These are phyloP conservation scores for Suhomyces maxii DNA, from an alignment of 1,139 yeast genomes.

Conservation along the genomic window DNA sequence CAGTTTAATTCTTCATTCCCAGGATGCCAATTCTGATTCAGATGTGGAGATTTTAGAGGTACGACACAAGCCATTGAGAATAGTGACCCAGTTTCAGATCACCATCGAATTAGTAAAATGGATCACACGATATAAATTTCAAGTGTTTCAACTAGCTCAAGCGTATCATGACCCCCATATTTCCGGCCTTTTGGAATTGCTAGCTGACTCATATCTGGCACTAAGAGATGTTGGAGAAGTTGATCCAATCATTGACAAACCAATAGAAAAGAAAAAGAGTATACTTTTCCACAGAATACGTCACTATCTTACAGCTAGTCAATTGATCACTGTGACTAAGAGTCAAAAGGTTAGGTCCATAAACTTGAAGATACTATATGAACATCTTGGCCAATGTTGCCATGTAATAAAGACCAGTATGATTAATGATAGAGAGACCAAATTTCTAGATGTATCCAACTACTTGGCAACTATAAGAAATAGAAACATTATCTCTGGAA, in stretches of 20 bases:
- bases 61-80: constrained; percentile 15
- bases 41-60: constrained; percentile 18
- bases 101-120: constrained; percentile 31
- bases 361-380: constrained; percentile 16
- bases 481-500: constrained; percentile 15
- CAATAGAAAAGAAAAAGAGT: constrained; percentile 4
- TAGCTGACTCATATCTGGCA: constrained; percentile 12
- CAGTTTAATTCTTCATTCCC: constrained; percentile 1
- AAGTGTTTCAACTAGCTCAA: constrained; percentile 24
- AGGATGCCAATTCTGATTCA: background rate
- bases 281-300: constrained; percentile 11
- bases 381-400: constrained; percentile 20
- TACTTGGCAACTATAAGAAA: constrained; percentile 3
- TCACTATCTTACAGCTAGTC: constrained; percentile 12
- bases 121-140: constrained; percentile 24
- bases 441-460: constrained; percentile 6
- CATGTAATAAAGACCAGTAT: constrained; percentile 2
- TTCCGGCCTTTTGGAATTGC: constrained; percentile 21
- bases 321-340: constrained; percentile 26
- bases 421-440: constrained; percentile 1
- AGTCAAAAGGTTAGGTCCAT: constrained; percentile 22
- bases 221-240: background rate
- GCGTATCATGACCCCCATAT: constrained; percentile 27
- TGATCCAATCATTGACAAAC: constrained; percentile 2
- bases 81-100: constrained; percentile 27